Conservation (phyloP, 1,284 basidiomycete species). For the Rhodotorula mucilaginosa region DNA sequence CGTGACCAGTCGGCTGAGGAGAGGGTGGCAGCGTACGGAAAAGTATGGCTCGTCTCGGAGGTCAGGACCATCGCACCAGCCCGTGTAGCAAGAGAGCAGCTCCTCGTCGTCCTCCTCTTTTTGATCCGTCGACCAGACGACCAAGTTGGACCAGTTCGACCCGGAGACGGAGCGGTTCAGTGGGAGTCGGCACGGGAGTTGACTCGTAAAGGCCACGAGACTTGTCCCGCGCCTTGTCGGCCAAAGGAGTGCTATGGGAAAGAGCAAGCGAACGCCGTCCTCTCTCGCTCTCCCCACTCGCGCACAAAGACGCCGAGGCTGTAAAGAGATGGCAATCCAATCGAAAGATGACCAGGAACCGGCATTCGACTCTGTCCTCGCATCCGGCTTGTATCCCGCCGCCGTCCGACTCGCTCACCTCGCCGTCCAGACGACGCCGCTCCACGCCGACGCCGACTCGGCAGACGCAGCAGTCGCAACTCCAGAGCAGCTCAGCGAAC, state of each 20-base stretch:
- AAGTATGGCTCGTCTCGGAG: constrained; percentile 22
- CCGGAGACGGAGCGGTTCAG: too few species aligned
- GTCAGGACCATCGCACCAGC: constrained; percentile 29
- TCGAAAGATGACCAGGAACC: not conserved
- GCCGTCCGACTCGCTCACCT: constrained; percentile 6
- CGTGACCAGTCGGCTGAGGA: too few species aligned
- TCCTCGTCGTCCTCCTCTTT: too few species aligned
- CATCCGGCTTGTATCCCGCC: constrained; percentile 5
- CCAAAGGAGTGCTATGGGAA: too few species aligned
- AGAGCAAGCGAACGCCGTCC: too few species aligned
- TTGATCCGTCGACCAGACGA: too few species aligned
- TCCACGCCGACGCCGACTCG: not conserved
- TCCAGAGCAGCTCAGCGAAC: constrained; percentile 16
- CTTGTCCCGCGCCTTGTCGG: too few species aligned
- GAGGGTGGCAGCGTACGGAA: constrained; percentile 14
- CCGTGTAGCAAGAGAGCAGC: too few species aligned
- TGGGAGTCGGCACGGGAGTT: too few species aligned
- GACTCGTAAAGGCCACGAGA: too few species aligned
- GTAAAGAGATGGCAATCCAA: not conserved
- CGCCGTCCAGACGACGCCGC: not conserved
- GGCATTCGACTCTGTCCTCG: not conserved
- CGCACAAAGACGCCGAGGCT: not conserved
- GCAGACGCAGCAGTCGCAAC: not conserved
- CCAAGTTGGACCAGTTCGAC: too few species aligned
- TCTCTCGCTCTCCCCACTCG: not conserved